Percentiles rank a stretch among this genome's conserved stretches.
These are phyloP conservation scores for Candolleomyces aberdarensis DNA, from an alignment of 768 basidiomycete species.

Conservation along the genomic window DNA sequence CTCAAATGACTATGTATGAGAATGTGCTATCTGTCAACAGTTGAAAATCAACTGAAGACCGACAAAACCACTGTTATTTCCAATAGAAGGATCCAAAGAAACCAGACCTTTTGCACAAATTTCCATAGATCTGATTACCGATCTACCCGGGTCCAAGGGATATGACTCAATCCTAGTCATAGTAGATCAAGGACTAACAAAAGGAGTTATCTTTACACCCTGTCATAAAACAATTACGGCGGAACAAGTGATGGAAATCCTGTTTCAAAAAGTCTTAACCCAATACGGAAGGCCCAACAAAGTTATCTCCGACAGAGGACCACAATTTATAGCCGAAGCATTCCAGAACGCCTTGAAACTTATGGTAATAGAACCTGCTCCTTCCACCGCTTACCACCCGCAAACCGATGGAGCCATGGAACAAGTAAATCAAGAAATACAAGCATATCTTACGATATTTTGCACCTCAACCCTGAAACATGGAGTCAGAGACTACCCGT, in stretches of 20 bases:
- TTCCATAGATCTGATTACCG: conserved; percentile 16
- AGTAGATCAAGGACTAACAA: conserved; percentile 23
- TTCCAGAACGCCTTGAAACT: conserved; percentile 12
- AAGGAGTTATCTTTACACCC: conserved; percentile 22
- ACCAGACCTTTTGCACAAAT: conserved; percentile 7
- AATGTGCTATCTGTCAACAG: background rate
- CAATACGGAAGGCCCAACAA: conserved; percentile 8
- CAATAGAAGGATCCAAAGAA: background rate
- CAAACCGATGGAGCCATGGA: conserved; percentile 9
- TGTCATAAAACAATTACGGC: conserved; percentile 13
- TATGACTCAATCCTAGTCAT: conserved; percentile 19
- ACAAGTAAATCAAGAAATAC: conserved; percentile 10
- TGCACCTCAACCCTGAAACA: background rate
- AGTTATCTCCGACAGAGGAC: conserved; percentile 17
- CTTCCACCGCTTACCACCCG: conserved; percentile 13
- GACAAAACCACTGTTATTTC: background rate
- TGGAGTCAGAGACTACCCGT: conserved; percentile 4
- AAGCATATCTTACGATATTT: conserved; percentile 5
- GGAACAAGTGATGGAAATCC: background rate
- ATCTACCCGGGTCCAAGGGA: conserved; percentile 11
- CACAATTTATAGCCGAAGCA: conserved; percentile 11
- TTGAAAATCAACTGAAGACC: conserved; percentile 1
- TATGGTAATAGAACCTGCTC: conserved; percentile 8
- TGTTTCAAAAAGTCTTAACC: background rate
- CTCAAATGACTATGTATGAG: background rate